phyloP scores from a whole-genome alignment of 75 land plant genomes.

The Azolla pinnata region DNA sequence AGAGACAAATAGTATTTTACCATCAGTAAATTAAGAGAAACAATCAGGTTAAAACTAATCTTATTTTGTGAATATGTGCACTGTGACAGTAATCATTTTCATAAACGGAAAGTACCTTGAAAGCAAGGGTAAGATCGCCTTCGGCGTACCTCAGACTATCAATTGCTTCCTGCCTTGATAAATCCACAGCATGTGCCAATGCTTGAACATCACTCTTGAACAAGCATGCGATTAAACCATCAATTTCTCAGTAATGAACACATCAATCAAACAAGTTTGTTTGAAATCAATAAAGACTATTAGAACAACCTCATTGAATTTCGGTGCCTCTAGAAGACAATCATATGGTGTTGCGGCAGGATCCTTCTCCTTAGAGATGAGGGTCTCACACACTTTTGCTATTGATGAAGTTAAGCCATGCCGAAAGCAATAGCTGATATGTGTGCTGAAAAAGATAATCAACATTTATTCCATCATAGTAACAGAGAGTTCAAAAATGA shows the following conservation, averaged over 20 bases:
- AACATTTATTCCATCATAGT: background rate
- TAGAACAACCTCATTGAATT: slow-evolving; percentile 67
- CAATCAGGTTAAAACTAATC: too few relatives aligned
- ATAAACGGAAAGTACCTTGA: slow-evolving; percentile 80
- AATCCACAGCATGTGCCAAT: slow-evolving; percentile 89
- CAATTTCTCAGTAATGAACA: background rate
- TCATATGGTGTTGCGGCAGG: slow-evolving; percentile 74
- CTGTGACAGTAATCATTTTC: too few relatives aligned
- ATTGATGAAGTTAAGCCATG: slow-evolving; percentile 69
- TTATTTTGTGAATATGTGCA: too few relatives aligned
- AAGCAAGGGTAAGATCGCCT: slow-evolving; percentile 76
- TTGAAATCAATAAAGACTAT: slow-evolving; percentile 1
- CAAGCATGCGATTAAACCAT: background rate
- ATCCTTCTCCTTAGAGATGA: slow-evolving; percentile 83
- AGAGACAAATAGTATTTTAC: too few relatives aligned
- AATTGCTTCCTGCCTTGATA: slow-evolving; percentile 89
- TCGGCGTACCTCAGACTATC: slow-evolving; percentile 82
- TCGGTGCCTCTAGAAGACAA: slow-evolving; percentile 61
- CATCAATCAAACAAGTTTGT: background rate
- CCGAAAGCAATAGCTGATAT: slow-evolving; percentile 73
- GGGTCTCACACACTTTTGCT: slow-evolving; percentile 52
- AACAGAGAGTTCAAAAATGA: background rate
- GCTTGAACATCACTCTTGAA: slow-evolving; percentile 88
- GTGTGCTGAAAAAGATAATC: slow-evolving; percentile 43
- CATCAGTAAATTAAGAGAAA: too few relatives aligned